Evolutionary conservation across 2,329 filamentous ascomycete genomes (phyloP).

Genomic region (Aspergillus tubingensis): DNA sequence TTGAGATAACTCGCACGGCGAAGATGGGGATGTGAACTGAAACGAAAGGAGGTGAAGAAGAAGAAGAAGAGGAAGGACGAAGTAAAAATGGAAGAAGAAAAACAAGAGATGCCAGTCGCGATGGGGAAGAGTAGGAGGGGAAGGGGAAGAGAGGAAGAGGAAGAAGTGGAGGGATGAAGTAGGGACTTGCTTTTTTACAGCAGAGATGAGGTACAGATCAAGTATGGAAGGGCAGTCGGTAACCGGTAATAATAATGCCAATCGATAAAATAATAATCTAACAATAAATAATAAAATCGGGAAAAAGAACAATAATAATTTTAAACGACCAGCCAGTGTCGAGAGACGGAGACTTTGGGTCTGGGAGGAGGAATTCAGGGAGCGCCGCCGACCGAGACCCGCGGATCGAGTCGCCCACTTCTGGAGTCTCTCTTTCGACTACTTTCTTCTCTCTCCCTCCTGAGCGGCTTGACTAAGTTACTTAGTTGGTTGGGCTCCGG

Average conservation of each 20-base stretch:
- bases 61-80: not conserved
- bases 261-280: slow-evolving; percentile 19
- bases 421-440: not conserved
- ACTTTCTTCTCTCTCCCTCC: not conserved
- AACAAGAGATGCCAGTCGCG: slow-evolving; percentile 20
- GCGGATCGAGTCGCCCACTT: slow-evolving; percentile 17
- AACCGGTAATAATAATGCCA: slow-evolving; percentile 20
- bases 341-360: slow-evolving; percentile 12
- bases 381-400: slow-evolving; percentile 23
- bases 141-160: slow-evolving; percentile 28
- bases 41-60: slow-evolving; percentile 23
- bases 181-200: slow-evolving; percentile 27
- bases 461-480: slow-evolving; percentile 1
- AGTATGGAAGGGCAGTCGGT: slow-evolving; percentile 8
- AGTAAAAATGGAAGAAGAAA: slow-evolving; percentile 5
- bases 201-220: slow-evolving; percentile 15
- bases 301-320: slow-evolving; percentile 16
- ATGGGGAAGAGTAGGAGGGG: slow-evolving; percentile 18
- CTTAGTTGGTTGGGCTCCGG: slow-evolving; percentile 18
- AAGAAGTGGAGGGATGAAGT: slow-evolving; percentile 22
- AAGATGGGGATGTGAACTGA: slow-evolving; percentile 24
- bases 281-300: slow-evolving; percentile 16
- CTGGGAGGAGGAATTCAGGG: slow-evolving; percentile 25
- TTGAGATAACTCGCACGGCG: slow-evolving; percentile 36
- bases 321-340: slow-evolving; percentile 9